These are phyloP conservation scores for Aechmea fasciata DNA, from an alignment of 176 grass and related monocot genomes.

Conservation along the genomic window DNA sequence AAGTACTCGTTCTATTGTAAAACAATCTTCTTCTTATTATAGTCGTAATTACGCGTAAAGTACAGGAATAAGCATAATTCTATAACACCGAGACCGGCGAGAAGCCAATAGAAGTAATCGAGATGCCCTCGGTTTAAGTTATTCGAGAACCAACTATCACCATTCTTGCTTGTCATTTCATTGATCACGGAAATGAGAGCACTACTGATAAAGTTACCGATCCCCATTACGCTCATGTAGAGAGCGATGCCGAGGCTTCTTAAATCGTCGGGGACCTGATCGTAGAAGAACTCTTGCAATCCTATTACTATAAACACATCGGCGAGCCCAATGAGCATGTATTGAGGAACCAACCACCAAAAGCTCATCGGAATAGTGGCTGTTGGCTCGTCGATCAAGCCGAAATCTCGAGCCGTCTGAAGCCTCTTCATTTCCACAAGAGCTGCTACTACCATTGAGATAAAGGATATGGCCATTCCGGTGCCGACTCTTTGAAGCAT, in stretches of 20 bases:
- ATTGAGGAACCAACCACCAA: slow-evolving; percentile 65
- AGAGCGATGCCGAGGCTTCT: slow-evolving; percentile 48
- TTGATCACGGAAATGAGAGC: slow-evolving; percentile 37
- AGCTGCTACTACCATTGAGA: slow-evolving; percentile 15
- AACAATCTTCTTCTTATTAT: slow-evolving; percentile 17
- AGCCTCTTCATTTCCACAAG: slow-evolving; percentile 49
- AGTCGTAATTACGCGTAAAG: slow-evolving; percentile 26
- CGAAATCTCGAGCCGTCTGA: slow-evolving; percentile 15
- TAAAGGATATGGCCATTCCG: slow-evolving; percentile 25
- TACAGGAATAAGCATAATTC: slow-evolving; percentile 29
- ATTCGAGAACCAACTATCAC: slow-evolving; percentile 46
- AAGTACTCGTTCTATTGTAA: not conserved
- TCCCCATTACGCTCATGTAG: slow-evolving; percentile 43
- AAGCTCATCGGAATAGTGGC: slow-evolving; percentile 38
- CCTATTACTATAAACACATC: slow-evolving; percentile 40
- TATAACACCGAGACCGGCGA: slow-evolving; percentile 27
- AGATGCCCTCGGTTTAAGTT: slow-evolving; percentile 43
- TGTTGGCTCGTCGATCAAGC: slow-evolving; percentile 3
- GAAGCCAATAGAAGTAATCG: slow-evolving; percentile 55
- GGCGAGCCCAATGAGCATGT: slow-evolving; percentile 27
- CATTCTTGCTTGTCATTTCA: slow-evolving; percentile 8
- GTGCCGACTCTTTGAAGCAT: slow-evolving; percentile 45
- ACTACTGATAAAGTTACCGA: slow-evolving; percentile 50
- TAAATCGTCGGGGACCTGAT: slow-evolving; percentile 40
- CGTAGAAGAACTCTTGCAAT: slow-evolving; percentile 67